Evolutionary conservation across 108 stramenopile species (phyloP), one percentile per base, ranked within the genome.

Genomic region (Skeletonema potamos): DNA sequence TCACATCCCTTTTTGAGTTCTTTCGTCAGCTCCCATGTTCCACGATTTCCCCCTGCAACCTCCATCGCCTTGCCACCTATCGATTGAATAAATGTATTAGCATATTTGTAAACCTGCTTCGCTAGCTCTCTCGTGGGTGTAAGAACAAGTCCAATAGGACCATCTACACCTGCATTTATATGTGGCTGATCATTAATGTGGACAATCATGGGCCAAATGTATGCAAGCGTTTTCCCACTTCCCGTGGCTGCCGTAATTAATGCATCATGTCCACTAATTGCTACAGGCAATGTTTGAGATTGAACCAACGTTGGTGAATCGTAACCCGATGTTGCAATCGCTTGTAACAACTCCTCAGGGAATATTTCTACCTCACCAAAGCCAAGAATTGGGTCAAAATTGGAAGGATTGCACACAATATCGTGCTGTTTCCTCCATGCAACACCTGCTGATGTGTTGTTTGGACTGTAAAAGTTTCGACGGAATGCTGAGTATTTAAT

Each of bases 41-140:
- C 87, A 8, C 56, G 32, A 46, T 82, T 70, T 30, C 89, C 88
- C 6, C 95, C 95, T 12, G 87, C 84, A 18, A 93, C 87, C 46
- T 79, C 74, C 66, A 93, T 66, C n/a, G 82, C 83, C 55, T 73
- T 61, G 1, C 77, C 85, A 26, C 67, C 74, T 6, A 87, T 57
- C 6, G 57, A 48, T 46, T 81, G 51, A 17, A 89, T 55, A 46
- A 90, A 58, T 3, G 44, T 65, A 39, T 87, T 85, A 29, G 86
- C 87, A 11, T 86, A 70, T 28, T 74, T 77, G 56, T 85, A 71
- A 11, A 98, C 94, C 82, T 99, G 99, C 13, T 85, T 65, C 24
- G 97, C 95, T 43, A 99, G 82, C 81, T 99, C 99, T 27, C 98
- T 73, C 6, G 98, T 98, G 6, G 99, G 99, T n/a, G 94, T 93